Conservation (phyloP, 495 filamentous ascomycete species). For the Stereocaulon alpinum region DNA sequence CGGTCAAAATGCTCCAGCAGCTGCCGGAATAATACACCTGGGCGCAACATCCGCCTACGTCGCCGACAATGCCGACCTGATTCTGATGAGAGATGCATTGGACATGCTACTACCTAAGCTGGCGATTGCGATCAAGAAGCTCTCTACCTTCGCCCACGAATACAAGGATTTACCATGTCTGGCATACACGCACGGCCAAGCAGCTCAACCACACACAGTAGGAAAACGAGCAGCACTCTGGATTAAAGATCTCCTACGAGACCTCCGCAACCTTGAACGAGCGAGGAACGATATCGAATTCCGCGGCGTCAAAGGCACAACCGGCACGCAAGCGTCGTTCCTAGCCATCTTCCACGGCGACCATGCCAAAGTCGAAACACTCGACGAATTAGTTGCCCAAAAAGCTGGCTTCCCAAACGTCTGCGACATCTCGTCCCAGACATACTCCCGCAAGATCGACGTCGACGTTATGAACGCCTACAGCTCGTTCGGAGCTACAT, state of each 20-base stretch:
- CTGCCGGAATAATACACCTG: constrained; percentile 80
- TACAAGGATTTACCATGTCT: constrained; percentile 57
- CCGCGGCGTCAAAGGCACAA: constrained; percentile 70
- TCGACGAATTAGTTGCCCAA: constrained; percentile 63
- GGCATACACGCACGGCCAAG: constrained; percentile 79
- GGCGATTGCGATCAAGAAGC: constrained; percentile 72
- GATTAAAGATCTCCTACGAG: constrained; percentile 82
- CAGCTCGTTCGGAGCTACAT: constrained; percentile 67
- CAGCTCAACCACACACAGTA: constrained; percentile 69
- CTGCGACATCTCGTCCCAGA: constrained; percentile 70
- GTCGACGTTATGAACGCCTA: constrained; percentile 70
- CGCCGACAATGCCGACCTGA: constrained; percentile 84
- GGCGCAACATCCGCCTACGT: constrained; percentile 44
- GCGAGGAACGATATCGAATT: constrained; percentile 67
- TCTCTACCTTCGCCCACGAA: constrained; percentile 64
- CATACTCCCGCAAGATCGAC: constrained; percentile 81
- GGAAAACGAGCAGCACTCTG: constrained; percentile 72
- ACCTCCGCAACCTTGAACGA: constrained; percentile 70
- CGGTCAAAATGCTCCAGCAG: constrained; percentile 63
- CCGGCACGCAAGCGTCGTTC: constrained; percentile 72
- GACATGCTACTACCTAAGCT: constrained; percentile 76
- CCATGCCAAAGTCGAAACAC: constrained; percentile 62
- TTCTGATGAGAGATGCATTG: constrained; percentile 65
- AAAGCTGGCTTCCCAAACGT: constrained; percentile 72
- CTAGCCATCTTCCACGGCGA: constrained; percentile 74